Conservation (phyloP, 108 stramenopile genomes). For the Nannochloropsis gaditana region DNA sequence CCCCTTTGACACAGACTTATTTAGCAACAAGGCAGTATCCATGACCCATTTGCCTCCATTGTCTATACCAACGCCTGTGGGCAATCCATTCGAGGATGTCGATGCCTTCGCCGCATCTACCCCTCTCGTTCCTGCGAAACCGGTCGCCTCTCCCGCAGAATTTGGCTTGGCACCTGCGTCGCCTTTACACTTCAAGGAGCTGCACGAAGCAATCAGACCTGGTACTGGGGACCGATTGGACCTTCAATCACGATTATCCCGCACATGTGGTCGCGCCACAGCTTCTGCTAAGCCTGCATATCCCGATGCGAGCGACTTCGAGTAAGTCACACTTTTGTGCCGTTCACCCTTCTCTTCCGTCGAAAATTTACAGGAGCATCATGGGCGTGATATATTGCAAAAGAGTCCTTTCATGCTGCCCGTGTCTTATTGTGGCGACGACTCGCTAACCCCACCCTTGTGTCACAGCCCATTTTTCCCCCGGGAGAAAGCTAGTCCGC, state of each 20-base stretch:
- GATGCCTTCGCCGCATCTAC: conserved; percentile 8
- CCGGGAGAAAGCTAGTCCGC: too few species aligned
- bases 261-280: neutral
- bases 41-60: neutral
- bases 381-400: too few species aligned
- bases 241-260: neutral
- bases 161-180: neutral
- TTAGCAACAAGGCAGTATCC: neutral
- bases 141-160: too few species aligned
- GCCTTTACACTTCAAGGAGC: neutral
- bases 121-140: neutral
- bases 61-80: neutral
- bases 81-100: neutral
- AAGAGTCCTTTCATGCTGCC: too few species aligned
- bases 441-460: too few species aligned
- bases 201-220: neutral
- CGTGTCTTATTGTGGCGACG: too few species aligned
- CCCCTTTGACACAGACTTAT: neutral
- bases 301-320: neutral
- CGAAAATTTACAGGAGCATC: too few species aligned
- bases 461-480: too few species aligned
- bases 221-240: neutral
- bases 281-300: neutral
- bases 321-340: neutral
- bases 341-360: too few species aligned